Evolutionary conservation across 2,329 filamentous ascomycete species (phyloP).

Genomic region (Neofusicoccum ribis): DNA sequence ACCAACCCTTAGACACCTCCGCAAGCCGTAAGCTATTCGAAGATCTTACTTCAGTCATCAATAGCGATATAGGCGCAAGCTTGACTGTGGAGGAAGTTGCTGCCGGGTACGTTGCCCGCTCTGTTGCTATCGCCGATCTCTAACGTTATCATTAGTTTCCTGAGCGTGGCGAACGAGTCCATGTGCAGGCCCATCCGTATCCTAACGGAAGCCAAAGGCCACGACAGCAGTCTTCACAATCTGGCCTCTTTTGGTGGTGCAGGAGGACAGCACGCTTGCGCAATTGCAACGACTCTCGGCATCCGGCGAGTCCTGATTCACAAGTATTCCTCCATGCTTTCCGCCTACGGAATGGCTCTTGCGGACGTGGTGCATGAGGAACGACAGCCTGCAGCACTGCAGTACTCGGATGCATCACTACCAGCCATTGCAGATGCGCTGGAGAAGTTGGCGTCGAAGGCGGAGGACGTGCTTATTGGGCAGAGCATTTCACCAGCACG

Average conservation of each 20-base stretch:
- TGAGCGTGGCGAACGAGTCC: slow-evolving; percentile 30
- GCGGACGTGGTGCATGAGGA: slow-evolving; percentile 42
- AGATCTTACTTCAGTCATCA: slow-evolving; percentile 24
- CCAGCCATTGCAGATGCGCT: no score
- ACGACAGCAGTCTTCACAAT: slow-evolving; percentile 26
- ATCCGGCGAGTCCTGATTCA: slow-evolving; percentile 49
- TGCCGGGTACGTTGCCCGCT: no score
- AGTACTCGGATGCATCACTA: slow-evolving; percentile 29
- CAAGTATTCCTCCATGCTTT: slow-evolving; percentile 48
- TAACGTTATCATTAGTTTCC: slow-evolving; percentile 22
- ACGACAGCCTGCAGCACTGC: slow-evolving; percentile 56
- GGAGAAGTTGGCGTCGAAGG: no score
- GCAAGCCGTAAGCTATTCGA: slow-evolving; percentile 42
- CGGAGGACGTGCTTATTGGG: no score
- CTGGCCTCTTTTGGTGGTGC: slow-evolving; percentile 32
- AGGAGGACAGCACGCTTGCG: slow-evolving; percentile 44
- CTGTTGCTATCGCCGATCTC: no score
- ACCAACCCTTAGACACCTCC: slow-evolving; percentile 42
- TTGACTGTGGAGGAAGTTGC: slow-evolving; percentile 31
- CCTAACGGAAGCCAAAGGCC: slow-evolving; percentile 30
- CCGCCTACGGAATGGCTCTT: slow-evolving; percentile 41
- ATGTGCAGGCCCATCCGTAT: slow-evolving; percentile 32
- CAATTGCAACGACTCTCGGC: slow-evolving; percentile 44
- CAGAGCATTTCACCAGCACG: no score
- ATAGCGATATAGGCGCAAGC: slow-evolving; percentile 32